These are phyloP conservation scores for Aplosporella prunicola DNA, from an alignment of 2,329 filamentous ascomycete species.

Conservation along the genomic window DNA sequence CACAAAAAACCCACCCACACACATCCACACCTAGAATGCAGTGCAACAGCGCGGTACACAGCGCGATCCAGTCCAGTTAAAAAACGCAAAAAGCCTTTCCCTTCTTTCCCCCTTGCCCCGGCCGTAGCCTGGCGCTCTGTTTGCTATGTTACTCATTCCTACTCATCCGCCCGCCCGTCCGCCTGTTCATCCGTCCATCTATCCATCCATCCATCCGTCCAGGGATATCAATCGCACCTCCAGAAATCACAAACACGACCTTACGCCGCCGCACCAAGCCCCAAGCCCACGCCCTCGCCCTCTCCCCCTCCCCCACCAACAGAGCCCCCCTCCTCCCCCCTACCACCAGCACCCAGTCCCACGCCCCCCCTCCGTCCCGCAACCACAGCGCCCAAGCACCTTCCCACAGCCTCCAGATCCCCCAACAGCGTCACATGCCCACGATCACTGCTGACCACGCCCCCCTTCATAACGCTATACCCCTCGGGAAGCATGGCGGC, in stretches of 20 bases:
- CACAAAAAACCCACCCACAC: no score
- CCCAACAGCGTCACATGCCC: constrained; percentile 84
- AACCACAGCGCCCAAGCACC: constrained; percentile 59
- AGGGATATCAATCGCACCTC: background rate
- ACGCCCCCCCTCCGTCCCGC: constrained; percentile 63
- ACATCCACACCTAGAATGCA: no score
- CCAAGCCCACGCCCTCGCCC: constrained; percentile 2
- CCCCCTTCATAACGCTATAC: constrained; percentile 63
- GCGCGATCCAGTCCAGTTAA: no score
- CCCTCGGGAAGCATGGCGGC: constrained; percentile 79
- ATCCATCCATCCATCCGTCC: background rate
- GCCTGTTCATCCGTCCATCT: no score
- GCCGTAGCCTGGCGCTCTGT: no score
- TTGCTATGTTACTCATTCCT: no score
- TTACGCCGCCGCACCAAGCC: background rate
- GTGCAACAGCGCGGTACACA: no score
- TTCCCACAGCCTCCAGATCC: constrained; percentile 71
- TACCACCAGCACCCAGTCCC: constrained; percentile 50
- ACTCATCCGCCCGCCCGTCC: no score
- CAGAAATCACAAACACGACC: background rate
- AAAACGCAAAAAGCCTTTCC: no score
- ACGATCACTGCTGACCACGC: constrained; percentile 67
- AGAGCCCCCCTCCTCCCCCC: constrained; percentile 32
- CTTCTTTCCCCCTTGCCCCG: no score
- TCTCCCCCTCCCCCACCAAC: constrained; percentile 2